phyloP scores from a whole-genome alignment of 2,329 filamentous ascomycete species.

The Colletotrichum endophyticum region DNA sequence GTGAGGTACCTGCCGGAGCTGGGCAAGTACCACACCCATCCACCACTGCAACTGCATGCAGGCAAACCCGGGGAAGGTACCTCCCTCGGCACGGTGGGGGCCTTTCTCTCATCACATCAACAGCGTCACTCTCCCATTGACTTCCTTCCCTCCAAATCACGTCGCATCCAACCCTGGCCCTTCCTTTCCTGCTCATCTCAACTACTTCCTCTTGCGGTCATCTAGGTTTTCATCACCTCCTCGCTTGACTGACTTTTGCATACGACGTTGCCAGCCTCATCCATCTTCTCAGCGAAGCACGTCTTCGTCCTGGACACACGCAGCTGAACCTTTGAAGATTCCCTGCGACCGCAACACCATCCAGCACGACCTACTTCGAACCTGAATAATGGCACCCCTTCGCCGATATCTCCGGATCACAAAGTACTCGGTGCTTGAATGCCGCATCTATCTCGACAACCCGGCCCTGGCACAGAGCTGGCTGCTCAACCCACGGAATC shows the following conservation, averaged over 20 bases:
- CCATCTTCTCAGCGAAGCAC: neutral
- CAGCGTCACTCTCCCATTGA: neutral
- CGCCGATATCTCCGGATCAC: slow-evolving; percentile 90
- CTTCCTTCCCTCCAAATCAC: neutral
- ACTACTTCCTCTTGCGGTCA: neutral
- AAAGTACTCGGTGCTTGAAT: slow-evolving; percentile 94
- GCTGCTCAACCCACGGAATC: slow-evolving; percentile 78
- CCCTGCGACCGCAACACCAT: neutral
- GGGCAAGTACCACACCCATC: neutral
- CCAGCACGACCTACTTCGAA: neutral
- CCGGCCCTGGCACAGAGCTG: slow-evolving; percentile 83
- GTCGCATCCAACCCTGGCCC: neutral
- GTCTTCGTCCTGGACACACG: neutral
- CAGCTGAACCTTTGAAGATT: neutral
- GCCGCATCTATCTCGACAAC: slow-evolving; percentile 93
- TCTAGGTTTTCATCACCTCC: neutral
- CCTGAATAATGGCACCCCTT: slow-evolving; percentile 76
- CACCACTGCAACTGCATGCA: neutral
- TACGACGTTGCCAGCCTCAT: neutral
- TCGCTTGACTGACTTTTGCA: neutral
- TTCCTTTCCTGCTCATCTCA: neutral
- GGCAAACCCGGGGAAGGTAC: neutral
- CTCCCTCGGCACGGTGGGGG: neutral
- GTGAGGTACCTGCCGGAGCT: neutral
- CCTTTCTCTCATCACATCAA: neutral